phyloP scores from a whole-genome alignment of 1,284 basidiomycete species.

The Naganishia sp. region DNA sequence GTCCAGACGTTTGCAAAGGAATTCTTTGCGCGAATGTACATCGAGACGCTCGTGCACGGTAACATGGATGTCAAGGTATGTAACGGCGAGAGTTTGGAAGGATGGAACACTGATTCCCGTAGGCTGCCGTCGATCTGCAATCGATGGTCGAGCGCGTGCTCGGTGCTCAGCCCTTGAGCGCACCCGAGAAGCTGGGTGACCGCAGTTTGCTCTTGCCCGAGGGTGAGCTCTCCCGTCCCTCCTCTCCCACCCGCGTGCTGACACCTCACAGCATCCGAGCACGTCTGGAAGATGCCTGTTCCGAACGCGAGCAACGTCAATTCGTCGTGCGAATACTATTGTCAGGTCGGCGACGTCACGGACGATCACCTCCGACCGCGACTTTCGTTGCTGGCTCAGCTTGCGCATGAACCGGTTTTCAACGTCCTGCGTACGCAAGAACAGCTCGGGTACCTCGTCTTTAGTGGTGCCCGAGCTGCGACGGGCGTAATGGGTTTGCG shows the following conservation, averaged over 20 bases:
- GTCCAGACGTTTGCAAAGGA: slow-evolving; percentile 67
- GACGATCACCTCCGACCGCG: slow-evolving; percentile 59
- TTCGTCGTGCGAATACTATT: slow-evolving; percentile 75
- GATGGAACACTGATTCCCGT: slow-evolving; percentile 20
- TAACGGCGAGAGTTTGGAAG: not conserved
- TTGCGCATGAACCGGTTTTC: slow-evolving; percentile 88
- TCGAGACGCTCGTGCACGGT: slow-evolving; percentile 79
- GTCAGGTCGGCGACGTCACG: slow-evolving; percentile 61
- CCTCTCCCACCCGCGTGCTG: not conserved
- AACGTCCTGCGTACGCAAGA: slow-evolving; percentile 92
- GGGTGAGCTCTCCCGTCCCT: slow-evolving; percentile 55
- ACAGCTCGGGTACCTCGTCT: slow-evolving; percentile 91
- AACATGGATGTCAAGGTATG: slow-evolving; percentile 79
- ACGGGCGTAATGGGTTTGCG: slow-evolving; percentile 74
- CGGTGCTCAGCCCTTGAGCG: slow-evolving; percentile 60
- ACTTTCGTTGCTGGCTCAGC: slow-evolving; percentile 62
- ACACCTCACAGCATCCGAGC: slow-evolving; percentile 63
- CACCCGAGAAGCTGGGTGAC: slow-evolving; percentile 62
- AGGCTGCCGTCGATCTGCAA: slow-evolving; percentile 76
- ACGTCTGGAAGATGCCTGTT: slow-evolving; percentile 69
- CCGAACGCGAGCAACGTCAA: slow-evolving; percentile 86
- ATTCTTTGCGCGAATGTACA: slow-evolving; percentile 68
- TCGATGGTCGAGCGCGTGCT: slow-evolving; percentile 73
- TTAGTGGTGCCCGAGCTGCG: slow-evolving; percentile 60
- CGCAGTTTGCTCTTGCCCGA: slow-evolving; percentile 68